phyloP scores from a whole-genome alignment of 2,329 filamentous ascomycete genomes.

The Pseudogymnoascus sp. region DNA sequence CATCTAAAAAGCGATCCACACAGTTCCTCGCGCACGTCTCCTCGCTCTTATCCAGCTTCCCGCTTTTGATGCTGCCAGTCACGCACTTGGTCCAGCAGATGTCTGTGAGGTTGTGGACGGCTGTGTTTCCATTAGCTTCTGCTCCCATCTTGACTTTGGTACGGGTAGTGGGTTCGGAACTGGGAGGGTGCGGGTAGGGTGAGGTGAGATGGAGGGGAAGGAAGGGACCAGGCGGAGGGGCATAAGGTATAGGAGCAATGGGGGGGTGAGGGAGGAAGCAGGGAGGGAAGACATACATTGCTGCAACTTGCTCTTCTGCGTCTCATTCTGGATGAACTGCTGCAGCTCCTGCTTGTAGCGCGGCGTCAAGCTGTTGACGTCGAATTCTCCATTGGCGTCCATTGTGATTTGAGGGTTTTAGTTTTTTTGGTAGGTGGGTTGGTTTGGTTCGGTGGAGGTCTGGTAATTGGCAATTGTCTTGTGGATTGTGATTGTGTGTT shows the following conservation, averaged over 20 bases:
- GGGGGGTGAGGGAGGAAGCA: too few species aligned
- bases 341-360: constrained; percentile 83
- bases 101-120: constrained; percentile 62
- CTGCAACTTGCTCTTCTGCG: constrained; percentile 68
- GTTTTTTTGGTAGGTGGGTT: constrained; percentile 25
- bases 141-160: too few species aligned
- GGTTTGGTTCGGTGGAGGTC: constrained; percentile 20
- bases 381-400: constrained; percentile 34
- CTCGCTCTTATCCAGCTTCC: constrained; percentile 69
- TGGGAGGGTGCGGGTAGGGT: too few species aligned
- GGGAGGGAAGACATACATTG: constrained; percentile 35
- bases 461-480: too few species aligned
- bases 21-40: constrained; percentile 85
- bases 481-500: not conserved
- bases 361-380: constrained; percentile 69
- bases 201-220: too few species aligned
- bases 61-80: constrained; percentile 62
- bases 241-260: too few species aligned
- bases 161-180: too few species aligned
- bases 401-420: not conserved
- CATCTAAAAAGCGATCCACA: constrained; percentile 87
- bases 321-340: constrained; percentile 77
- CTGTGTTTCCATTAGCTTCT: constrained; percentile 30
- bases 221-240: too few species aligned
- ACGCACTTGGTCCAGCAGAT: constrained; percentile 96